Conservation (phyloP, 2,329 filamentous ascomycete genomes). For the Rhinocladiella similis region DNA sequence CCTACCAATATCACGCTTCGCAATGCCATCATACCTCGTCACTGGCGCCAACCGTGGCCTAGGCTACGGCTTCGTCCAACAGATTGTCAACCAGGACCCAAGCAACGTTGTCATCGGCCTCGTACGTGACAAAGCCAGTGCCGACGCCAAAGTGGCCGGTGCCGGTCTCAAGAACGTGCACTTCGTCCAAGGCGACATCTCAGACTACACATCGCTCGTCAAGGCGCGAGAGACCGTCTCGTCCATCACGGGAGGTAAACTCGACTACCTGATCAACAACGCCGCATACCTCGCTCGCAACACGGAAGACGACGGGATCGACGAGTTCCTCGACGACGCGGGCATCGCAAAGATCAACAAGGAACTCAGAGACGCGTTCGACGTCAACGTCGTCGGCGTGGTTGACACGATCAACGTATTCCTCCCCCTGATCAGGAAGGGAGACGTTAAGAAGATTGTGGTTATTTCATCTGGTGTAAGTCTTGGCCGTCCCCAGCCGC, state of each 20-base stretch:
- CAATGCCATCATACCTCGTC: conserved; percentile 31
- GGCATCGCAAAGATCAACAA: conserved; percentile 38
- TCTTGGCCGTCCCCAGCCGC: no score
- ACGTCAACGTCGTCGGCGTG: conserved; percentile 54
- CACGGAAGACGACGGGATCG: conserved; percentile 37
- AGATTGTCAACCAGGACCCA: conserved; percentile 44
- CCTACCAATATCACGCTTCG: no score
- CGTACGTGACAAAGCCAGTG: conserved; percentile 48
- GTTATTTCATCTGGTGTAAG: conserved; percentile 47
- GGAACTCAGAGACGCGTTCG: conserved; percentile 37
- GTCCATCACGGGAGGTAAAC: conserved; percentile 26
- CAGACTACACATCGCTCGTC: conserved; percentile 40
- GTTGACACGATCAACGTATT: conserved; percentile 57
- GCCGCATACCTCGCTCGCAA: conserved; percentile 40
- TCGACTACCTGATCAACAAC: conserved; percentile 58
- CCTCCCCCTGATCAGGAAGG: conserved; percentile 53
- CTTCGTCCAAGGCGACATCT: conserved; percentile 50
- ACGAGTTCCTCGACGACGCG: conserved; percentile 33
- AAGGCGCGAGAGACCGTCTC: conserved; percentile 30
- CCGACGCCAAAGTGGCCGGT: conserved; percentile 45
- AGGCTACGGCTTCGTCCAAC: conserved; percentile 49
- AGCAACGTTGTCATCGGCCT: conserved; percentile 50
- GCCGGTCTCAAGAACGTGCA: conserved; percentile 48
- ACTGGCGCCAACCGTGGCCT: conserved; percentile 32
- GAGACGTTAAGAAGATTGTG: conserved; percentile 56